phyloP scores from a whole-genome alignment of 208 protist genomes.

The Vickermania ingenoplastis region DNA sequence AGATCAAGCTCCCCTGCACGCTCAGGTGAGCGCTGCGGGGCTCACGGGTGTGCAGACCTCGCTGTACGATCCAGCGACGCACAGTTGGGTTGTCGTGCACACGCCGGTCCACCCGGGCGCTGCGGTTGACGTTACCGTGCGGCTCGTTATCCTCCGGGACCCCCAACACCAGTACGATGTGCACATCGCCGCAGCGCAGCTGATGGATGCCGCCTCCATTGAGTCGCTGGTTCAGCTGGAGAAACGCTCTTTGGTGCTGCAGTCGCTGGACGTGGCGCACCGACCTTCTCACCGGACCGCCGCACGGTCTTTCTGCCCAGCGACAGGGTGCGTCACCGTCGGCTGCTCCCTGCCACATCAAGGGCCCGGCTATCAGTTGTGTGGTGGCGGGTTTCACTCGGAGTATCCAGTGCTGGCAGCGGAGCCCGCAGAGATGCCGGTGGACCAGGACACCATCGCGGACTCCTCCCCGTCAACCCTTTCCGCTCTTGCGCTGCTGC shows the following conservation, averaged over 20 bases:
- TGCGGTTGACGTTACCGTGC: constrained; percentile 19
- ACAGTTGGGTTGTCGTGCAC: constrained; percentile 46
- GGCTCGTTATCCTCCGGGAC: constrained; percentile 35
- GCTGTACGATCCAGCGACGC: constrained; percentile 35
- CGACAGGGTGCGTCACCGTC: constrained; percentile 2
- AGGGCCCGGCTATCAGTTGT: not conserved
- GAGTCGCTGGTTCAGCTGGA: constrained; percentile 26
- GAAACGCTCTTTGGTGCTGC: constrained; percentile 19
- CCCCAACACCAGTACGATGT: constrained; percentile 31
- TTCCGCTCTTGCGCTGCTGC: not conserved
- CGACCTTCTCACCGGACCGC: not conserved
- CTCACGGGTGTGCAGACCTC: constrained; percentile 36
- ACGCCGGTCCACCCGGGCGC: constrained; percentile 13
- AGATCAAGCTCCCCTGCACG: constrained; percentile 29
- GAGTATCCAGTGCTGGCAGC: not conserved
- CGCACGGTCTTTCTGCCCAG: not conserved
- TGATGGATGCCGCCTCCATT: constrained; percentile 16
- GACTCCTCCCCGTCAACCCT: not conserved
- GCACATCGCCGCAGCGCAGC: constrained; percentile 17
- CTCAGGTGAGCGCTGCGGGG: constrained; percentile 16
- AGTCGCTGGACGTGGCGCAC: constrained; percentile 12
- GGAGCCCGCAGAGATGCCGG: not conserved
- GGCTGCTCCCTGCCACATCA: not conserved
- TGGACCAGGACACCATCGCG: not conserved
- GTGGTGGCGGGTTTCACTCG: constrained; percentile 1